Base-by-base conservation (phyloP, 768 basidiomycete species). In the Psilocybe cyanescens region DNA sequence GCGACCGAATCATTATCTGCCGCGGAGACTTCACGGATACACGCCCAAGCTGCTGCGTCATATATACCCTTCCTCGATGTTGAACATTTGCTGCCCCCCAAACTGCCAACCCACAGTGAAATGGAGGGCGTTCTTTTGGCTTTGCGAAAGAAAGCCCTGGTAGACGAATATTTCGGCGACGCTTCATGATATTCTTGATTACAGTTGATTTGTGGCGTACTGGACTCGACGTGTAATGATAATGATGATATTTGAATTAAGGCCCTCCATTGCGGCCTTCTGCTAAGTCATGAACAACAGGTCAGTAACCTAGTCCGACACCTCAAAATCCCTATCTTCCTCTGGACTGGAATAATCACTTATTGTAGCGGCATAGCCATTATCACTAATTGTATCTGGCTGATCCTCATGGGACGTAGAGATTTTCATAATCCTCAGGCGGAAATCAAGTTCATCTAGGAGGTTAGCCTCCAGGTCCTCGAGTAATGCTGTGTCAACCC, bases 91-190 rank as follows among this genome's bases (percentile, higher is more conserved):
- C 70, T 92, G 55, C 86, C 89, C 9, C 94, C 95, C 0, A 87
- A 84, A 66, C 73, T 96, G 74, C 91, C 92, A 1, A 86, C 85
- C 1, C 80, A 83, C 58, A 84, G 86, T 49, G 92, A 96, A 73
- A 90, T 94, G 90, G 93, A 93, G 71, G 72, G 74, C 19, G 84
- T 91, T 8, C 72, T 97, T 57, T 80, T 97, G 59, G 83, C 82
- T 29, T 77, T 95, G 63, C 82, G 90, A 70, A 96, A 97, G 77
- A 84, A 88, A 75, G 89, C 89, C 19, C 74, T 97, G 47, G 85
- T 94, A 58, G 89, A 93, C 68, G 94, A 97, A 67, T 83, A 85
- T 66, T 83, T 85, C 61, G 82, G 83, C 17, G 76, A 77, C 57
- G 71, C 71, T 54, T 61, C 73, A 37, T 72, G 68, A 47, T 41